Evolutionary conservation across 1,284 basidiomycete species (phyloP).

Genomic region (Cerioporus squamosus): DNA sequence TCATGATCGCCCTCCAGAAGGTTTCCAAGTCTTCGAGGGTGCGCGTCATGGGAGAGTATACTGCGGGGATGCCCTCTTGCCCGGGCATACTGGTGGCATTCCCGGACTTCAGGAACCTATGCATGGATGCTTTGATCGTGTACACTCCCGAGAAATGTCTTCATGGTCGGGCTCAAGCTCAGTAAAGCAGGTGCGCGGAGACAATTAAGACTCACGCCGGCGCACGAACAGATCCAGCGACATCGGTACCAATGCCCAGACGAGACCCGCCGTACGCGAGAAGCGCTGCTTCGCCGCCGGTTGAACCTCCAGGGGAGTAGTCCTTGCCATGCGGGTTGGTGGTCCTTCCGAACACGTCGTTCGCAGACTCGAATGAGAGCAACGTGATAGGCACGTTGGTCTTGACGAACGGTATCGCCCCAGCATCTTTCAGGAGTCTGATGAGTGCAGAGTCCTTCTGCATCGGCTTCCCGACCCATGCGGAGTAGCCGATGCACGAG

Average conservation of each 20-base stretch:
- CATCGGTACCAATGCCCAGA: slow-evolving; percentile 77
- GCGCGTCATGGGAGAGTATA: slow-evolving; percentile 38
- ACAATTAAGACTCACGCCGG: slow-evolving; percentile 75
- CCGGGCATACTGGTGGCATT: slow-evolving; percentile 56
- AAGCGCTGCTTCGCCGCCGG: slow-evolving; percentile 74
- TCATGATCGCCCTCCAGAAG: slow-evolving; percentile 48
- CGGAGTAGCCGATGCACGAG: slow-evolving; percentile 77
- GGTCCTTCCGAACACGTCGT: slow-evolving; percentile 72
- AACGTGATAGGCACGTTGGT: slow-evolving; percentile 77
- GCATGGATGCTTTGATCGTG: slow-evolving; percentile 39
- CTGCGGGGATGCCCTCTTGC: slow-evolving; percentile 46
- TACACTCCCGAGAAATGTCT: slow-evolving; percentile 38
- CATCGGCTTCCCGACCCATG: slow-evolving; percentile 57
- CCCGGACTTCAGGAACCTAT: slow-evolving; percentile 56
- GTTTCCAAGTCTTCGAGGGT: slow-evolving; percentile 37
- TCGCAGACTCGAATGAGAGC: slow-evolving; percentile 74
- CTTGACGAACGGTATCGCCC: slow-evolving; percentile 80
- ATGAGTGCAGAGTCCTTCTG: slow-evolving; percentile 61
- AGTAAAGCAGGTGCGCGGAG: background rate
- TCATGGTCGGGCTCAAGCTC: background rate
- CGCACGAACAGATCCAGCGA: slow-evolving; percentile 73
- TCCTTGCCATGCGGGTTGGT: slow-evolving; percentile 64
- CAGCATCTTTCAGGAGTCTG: slow-evolving; percentile 64
- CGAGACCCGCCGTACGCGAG: slow-evolving; percentile 71
- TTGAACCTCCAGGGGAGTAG: slow-evolving; percentile 70